Evolutionary conservation across 352 stramenopile species (phyloP).

Genomic region (Phytophthora pistaciae): DNA sequence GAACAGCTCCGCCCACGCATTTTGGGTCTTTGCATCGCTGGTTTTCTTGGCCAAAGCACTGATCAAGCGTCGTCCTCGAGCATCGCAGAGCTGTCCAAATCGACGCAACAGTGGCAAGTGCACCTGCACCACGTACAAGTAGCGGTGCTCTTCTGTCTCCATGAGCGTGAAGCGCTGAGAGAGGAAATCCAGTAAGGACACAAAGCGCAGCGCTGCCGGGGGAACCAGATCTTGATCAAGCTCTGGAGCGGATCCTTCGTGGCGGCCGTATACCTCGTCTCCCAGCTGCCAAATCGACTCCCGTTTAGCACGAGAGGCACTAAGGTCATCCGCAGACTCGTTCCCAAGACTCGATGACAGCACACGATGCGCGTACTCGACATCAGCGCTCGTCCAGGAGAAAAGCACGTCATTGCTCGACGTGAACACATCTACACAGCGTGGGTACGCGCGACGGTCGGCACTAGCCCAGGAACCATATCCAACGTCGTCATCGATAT

Average conservation of each 20-base stretch:
- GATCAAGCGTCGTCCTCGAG: slow-evolving; percentile 28
- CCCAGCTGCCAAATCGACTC: slow-evolving; percentile 36
- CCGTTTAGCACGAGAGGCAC: slow-evolving; percentile 10
- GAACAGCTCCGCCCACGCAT: slow-evolving; percentile 48
- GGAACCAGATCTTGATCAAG: slow-evolving; percentile 31
- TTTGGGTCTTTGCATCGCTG: neutral
- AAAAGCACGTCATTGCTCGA: slow-evolving; percentile 59
- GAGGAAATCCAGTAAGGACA: slow-evolving; percentile 71
- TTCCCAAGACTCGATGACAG: slow-evolving; percentile 36
- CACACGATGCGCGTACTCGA: slow-evolving; percentile 58
- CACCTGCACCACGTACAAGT: slow-evolving; percentile 84
- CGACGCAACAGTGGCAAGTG: slow-evolving; percentile 57
- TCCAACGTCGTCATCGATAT: slow-evolving; percentile 66
- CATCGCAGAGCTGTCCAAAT: slow-evolving; percentile 43
- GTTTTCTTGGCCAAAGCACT: slow-evolving; percentile 21
- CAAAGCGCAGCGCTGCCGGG: slow-evolving; percentile 44
- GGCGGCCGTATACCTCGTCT: neutral
- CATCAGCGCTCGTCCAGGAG: slow-evolving; percentile 70
- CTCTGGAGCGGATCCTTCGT: neutral
- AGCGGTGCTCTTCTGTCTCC: slow-evolving; percentile 69
- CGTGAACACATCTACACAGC: slow-evolving; percentile 74
- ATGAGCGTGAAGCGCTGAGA: slow-evolving; percentile 73
- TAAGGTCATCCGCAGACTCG: slow-evolving; percentile 3
- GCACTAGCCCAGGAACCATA: slow-evolving; percentile 63
- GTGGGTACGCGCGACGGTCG: slow-evolving; percentile 53